Percentiles rank a stretch among this genome's conserved stretches.
Conservation (phyloP, 1,284 basidiomycete genomes). For the Rhodotorula sp. region DNA sequence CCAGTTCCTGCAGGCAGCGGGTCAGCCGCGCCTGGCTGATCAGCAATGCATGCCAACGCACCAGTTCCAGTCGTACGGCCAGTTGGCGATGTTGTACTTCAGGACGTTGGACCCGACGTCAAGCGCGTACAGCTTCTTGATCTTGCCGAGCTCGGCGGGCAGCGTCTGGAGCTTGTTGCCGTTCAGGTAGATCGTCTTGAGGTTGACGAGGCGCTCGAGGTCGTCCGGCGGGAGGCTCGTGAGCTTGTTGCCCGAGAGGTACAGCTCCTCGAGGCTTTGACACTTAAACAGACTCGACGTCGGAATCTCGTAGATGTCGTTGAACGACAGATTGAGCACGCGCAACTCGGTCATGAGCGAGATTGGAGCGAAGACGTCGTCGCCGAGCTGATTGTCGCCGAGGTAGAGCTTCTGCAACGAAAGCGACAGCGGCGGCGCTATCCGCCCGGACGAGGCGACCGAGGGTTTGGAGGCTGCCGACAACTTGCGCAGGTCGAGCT, state of each 20-base stretch:
- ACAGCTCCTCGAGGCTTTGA: slow-evolving; percentile 74
- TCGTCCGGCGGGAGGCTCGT: slow-evolving; percentile 88
- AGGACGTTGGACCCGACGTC: slow-evolving; percentile 94
- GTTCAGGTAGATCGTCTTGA: slow-evolving; percentile 82
- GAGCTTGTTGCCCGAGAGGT: slow-evolving; percentile 90
- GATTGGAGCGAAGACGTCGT: slow-evolving; percentile 75
- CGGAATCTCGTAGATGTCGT: slow-evolving; percentile 89
- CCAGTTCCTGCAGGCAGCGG: slow-evolving; percentile 77
- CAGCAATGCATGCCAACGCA: slow-evolving; percentile 47
- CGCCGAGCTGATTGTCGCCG: slow-evolving; percentile 84
- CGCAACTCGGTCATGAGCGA: slow-evolving; percentile 73
- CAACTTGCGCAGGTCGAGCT: slow-evolving; percentile 47
- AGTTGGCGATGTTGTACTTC: slow-evolving; percentile 98
- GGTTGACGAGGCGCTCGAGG: slow-evolving; percentile 65
- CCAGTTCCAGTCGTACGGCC: slow-evolving; percentile 99
- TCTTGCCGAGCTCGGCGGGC: slow-evolving; percentile 83
- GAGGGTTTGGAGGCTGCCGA: slow-evolving; percentile 41
- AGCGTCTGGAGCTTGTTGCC: slow-evolving; percentile 91
- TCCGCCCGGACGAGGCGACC: slow-evolving; percentile 34
- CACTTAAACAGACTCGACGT: slow-evolving; percentile 64
- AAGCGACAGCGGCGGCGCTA: slow-evolving; percentile 67
- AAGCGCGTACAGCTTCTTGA: slow-evolving; percentile 75
- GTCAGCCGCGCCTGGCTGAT: background rate
- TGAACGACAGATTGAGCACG: slow-evolving; percentile 92
- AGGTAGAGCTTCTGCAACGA: slow-evolving; percentile 77